Percentiles rank a stretch among this genome's conserved stretches.
Conservation (phyloP, 208 protist genomes). For the Leishmania major region DNA sequence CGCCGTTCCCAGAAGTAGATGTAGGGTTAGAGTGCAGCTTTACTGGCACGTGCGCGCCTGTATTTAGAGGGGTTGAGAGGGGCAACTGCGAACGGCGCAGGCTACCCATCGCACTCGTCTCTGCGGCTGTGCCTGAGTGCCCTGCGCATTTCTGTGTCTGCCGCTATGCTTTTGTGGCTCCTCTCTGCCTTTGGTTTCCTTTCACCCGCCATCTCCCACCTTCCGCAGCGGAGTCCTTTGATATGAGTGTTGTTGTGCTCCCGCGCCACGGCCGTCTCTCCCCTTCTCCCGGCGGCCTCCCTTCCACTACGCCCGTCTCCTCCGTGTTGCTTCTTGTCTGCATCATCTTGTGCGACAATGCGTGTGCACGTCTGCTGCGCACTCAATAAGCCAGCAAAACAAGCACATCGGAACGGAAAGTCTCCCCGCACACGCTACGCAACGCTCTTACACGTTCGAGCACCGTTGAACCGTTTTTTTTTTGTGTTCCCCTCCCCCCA, state of each 20-base stretch:
- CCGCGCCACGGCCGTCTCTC: background rate
- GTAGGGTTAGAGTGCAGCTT: background rate
- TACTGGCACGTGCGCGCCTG: background rate
- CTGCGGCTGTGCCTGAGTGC: background rate
- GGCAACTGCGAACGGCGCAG: background rate
- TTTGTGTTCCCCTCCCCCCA: background rate
- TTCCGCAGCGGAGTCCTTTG: background rate
- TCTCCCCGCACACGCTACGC: background rate
- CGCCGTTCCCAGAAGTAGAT: constrained; percentile 32
- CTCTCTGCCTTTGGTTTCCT: background rate
- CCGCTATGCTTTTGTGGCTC: background rate
- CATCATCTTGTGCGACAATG: background rate
- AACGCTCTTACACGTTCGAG: background rate
- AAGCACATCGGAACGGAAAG: background rate
- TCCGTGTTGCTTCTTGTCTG: background rate
- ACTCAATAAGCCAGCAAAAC: background rate
- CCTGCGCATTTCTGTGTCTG: background rate
- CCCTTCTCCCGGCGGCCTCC: background rate
- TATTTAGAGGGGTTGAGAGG: background rate
- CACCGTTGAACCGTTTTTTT: background rate
- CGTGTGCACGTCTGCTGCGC: background rate
- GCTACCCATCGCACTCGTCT: background rate
- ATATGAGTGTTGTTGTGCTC: background rate
- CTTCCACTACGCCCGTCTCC: background rate
- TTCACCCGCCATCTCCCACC: background rate